Evolutionary conservation across 768 basidiomycete species (phyloP).

Genomic region (Lepiota venenata): DNA sequence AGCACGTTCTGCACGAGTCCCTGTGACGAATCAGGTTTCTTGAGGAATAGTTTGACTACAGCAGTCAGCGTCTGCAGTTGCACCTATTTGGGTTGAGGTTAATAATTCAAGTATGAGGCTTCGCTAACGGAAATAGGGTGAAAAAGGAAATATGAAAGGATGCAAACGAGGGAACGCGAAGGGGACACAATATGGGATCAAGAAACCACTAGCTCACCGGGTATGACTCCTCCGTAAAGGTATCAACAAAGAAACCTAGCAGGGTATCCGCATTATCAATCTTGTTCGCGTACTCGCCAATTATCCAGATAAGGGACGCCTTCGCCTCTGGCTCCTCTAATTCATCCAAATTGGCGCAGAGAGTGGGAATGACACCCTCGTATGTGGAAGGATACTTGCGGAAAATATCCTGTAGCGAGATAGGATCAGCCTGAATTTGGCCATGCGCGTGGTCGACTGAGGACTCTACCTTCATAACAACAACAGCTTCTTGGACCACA

Average conservation of each 20-base stretch:
- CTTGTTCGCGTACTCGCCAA: constrained; percentile 96
- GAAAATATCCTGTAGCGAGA: constrained; percentile 83
- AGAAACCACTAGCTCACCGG: constrained; percentile 48
- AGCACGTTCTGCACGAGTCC: constrained; percentile 89
- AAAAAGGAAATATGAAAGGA: not conserved
- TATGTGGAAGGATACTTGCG: constrained; percentile 95
- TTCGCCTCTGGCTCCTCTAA: constrained; percentile 98
- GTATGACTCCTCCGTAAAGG: constrained; percentile 92
- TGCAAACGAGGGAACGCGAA: not conserved
- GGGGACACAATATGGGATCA: not conserved
- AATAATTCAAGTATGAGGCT: too few species aligned
- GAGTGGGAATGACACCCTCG: constrained; percentile 93
- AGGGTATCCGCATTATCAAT: constrained; percentile 97
- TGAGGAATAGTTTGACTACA: constrained; percentile 94
- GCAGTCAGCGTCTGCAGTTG: constrained; percentile 88
- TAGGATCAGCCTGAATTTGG: not conserved
- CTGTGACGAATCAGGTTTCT: constrained; percentile 92
- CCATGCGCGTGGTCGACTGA: not conserved
- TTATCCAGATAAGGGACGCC: constrained; percentile 98
- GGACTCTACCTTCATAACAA: constrained; percentile 89
- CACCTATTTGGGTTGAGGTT: constrained; percentile 32
- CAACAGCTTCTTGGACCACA: constrained; percentile 96
- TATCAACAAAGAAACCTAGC: constrained; percentile 84
- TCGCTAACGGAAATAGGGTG: not conserved
- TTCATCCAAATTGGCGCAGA: constrained; percentile 94